phyloP scores from a whole-genome alignment of 192 early-diverging fungal species.

The Coemansia sp. region DNA sequence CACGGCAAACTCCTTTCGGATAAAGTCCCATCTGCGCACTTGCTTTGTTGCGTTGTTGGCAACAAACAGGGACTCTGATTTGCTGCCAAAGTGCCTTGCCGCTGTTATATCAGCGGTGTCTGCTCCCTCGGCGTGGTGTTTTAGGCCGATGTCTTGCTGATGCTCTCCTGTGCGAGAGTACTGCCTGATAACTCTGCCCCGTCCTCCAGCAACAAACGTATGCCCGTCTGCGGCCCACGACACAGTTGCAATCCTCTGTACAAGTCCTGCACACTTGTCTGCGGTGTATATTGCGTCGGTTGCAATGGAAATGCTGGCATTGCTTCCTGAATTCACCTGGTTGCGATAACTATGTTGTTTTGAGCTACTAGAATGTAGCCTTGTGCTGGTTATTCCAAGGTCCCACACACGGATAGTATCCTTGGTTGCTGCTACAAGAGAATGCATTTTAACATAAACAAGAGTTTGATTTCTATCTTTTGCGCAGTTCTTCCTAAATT shows the following conservation, averaged over 20 bases:
- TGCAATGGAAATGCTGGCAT: background rate
- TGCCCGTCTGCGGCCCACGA: constrained; percentile 38
- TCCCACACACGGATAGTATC: constrained; percentile 46
- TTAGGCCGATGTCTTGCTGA: constrained; percentile 26
- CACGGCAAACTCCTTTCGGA: constrained; percentile 19
- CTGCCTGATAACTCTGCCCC: constrained; percentile 26
- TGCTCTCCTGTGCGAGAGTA: constrained; percentile 23
- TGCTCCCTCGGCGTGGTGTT: constrained; percentile 3
- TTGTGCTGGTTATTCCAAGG: constrained; percentile 12
- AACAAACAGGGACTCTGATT: constrained; percentile 35
- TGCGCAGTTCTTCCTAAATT: background rate
- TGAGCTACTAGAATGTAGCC: background rate
- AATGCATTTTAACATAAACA: constrained; percentile 8
- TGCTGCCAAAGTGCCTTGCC: constrained; percentile 29
- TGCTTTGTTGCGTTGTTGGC: constrained; percentile 36
- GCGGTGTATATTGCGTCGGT: background rate
- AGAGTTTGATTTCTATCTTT: background rate
- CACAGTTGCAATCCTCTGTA: constrained; percentile 17
- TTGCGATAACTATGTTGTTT: constrained; percentile 2
- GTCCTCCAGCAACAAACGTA: constrained; percentile 36
- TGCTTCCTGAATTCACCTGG: background rate
- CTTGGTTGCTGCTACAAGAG: constrained; percentile 39
- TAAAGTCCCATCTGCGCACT: constrained; percentile 49
- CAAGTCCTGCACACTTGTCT: background rate
- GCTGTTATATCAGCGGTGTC: constrained; percentile 17